phyloP scores from a whole-genome alignment of 176 grass and related monocot genomes.

The Cymbopogon citratus region DNA sequence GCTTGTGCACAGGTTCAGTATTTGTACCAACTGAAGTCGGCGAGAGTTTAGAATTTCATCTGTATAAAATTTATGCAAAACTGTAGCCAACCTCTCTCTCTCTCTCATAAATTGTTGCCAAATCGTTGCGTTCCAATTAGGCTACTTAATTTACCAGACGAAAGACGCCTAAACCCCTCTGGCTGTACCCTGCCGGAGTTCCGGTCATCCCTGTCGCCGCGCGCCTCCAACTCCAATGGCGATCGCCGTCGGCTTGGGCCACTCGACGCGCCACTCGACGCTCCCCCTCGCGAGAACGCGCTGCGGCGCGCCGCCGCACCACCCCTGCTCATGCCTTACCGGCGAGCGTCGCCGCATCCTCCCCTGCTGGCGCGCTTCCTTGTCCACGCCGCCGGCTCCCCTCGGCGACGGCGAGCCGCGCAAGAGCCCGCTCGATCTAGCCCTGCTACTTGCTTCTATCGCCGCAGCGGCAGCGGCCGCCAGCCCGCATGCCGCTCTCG shows the following conservation, averaged over 20 bases:
- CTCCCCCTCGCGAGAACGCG: not conserved
- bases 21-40: not conserved
- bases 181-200: not conserved
- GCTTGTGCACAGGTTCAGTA: not conserved
- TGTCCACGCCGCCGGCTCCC: not conserved
- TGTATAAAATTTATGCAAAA: not conserved
- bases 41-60: not conserved
- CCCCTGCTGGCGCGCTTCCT: not conserved
- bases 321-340: not conserved
- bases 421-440: not conserved
- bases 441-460: slow-evolving; percentile 1
- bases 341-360: not conserved
- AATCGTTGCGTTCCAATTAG: not conserved
- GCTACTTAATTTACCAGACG: not conserved
- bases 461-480: not conserved
- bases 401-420: not conserved
- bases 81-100: too few relatives aligned
- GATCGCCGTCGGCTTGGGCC: not conserved
- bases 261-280: not conserved
- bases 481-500: slow-evolving; percentile 8
- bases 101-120: not conserved
- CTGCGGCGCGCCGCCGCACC: not conserved
- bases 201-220: too few relatives aligned
- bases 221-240: slow-evolving; percentile 1
- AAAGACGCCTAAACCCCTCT: not conserved